Conservation (phyloP, 345 rosid species). For the Salix exigua region DNA sequence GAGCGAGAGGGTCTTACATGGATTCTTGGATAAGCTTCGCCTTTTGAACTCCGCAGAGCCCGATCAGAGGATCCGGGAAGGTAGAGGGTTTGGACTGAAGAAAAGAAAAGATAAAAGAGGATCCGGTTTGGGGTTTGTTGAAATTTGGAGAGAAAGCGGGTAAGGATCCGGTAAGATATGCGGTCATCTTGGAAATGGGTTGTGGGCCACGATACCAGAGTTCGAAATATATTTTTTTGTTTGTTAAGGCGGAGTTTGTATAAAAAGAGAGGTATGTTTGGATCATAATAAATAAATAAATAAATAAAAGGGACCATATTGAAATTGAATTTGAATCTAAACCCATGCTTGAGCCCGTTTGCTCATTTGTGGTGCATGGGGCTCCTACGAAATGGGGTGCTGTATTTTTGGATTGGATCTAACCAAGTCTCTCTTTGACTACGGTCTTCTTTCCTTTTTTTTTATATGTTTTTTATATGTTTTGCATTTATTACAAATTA, state of each 20-base stretch:
- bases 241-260: not conserved
- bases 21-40: slow-evolving; percentile 5
- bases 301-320: not conserved
- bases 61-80: slow-evolving; percentile 63
- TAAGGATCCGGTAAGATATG: slow-evolving; percentile 4
- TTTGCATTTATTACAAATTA: no score
- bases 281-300: not conserved
- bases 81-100: slow-evolving; percentile 22
- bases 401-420: no score
- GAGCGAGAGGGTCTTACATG: slow-evolving; percentile 13
- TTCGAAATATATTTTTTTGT: not conserved
- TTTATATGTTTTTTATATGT: no score
- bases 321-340: not conserved
- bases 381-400: no score
- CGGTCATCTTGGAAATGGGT: not conserved
- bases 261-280: not conserved
- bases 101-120: slow-evolving; percentile 10
- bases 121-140: slow-evolving; percentile 23
- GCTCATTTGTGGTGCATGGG: no score
- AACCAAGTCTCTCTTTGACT: no score
- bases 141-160: not conserved
- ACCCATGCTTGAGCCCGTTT: not conserved
- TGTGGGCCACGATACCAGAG: slow-evolving; percentile 4
- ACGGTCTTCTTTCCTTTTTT: no score
- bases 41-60: not conserved